Evolutionary conservation across 208 protist genomes (phyloP), one percentile per base, ranked within the genome.

Genomic region (Phytomonas francai): DNA sequence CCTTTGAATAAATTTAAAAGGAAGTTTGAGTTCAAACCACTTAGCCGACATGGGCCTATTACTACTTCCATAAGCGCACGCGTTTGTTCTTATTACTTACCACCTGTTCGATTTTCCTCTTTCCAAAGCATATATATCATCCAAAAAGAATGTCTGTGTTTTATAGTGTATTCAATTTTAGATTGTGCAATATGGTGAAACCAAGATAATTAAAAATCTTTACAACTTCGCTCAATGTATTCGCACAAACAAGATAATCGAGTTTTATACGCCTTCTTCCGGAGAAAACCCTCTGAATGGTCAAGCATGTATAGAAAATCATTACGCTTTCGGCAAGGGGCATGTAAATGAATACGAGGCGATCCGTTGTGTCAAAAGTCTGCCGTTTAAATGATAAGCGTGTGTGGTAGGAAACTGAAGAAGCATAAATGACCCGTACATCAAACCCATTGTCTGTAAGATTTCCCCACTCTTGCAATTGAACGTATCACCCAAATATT

Each of bases 21-120:
- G 25, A 27, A 59, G 3, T 25, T 30, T 9, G 8, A 11, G 5
- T 25, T 14, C 11, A 57, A n/a, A 45, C 56, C 3, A 36, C 42
- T 19, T 57, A 63, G 7, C 30, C 49, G 33, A 2, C 27, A 2
- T n/a, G 45, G 8, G 34, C 31, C 61, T 65, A 77, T 63, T 28
- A 30, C 33, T 68, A 82, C 65, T 33, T 85, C 84, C 2, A 73
- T 74, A 28, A 93, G 81, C 68, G 81, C 79, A 25, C 75, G 91
- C 32, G 93, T 96, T 56, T 88, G 87, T 9, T 82, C 80, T n/a
- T 86, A 96, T 73, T 93, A 91, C 77, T 96, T 88, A 2, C 85
- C 82, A 19, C 79, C 81, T 61, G 87, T 93, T 5, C 88, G 88
- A 7, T 67, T 78, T 25, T 96, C 93, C 81, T 51, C 71, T 19